Percentiles rank a stretch among this genome's conserved stretches.
phyloP scores from a whole-genome alignment of 345 rosid genomes.

The Citrus sp. region DNA sequence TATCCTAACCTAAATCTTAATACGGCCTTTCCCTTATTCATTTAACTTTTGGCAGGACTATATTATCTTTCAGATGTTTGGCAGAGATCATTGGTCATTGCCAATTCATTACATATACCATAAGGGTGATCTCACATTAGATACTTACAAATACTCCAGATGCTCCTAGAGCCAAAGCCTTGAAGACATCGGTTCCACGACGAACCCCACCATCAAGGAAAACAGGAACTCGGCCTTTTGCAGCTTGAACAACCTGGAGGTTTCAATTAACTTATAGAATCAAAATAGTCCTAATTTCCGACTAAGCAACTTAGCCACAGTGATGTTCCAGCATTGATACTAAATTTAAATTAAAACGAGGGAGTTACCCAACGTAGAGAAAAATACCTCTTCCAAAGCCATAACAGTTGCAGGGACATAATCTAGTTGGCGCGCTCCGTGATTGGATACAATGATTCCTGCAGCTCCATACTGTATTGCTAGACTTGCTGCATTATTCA shows the following conservation, averaged over 20 bases:
- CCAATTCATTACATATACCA: not conserved
- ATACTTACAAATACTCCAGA: conserved; percentile 86
- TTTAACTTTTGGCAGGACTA: not conserved
- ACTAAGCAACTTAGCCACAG: not conserved
- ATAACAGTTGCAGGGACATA: conserved; percentile 80
- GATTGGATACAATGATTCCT: conserved; percentile 91
- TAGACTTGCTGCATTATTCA: conserved; percentile 55
- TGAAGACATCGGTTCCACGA: conserved; percentile 97
- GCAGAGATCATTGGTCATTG: not conserved
- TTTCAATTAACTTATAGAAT: conserved; percentile 1
- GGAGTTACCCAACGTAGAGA: not conserved
- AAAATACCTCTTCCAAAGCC: conserved; percentile 81
- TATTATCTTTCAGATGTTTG: not conserved
- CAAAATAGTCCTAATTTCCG: not conserved
- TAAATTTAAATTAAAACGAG: not conserved
- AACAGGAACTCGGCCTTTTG: conserved; percentile 79
- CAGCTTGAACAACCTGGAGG: conserved; percentile 81
- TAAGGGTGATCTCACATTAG: not conserved
- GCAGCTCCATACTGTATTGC: conserved; percentile 76
- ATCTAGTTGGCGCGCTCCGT: conserved; percentile 96
- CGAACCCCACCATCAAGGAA: conserved; percentile 96
- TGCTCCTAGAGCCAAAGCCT: conserved; percentile 96
- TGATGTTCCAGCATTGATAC: not conserved
- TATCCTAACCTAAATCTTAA: not conserved
- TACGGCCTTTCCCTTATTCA: not conserved